Conservation (phyloP, 1,284 basidiomycete genomes). For the Peniophora sp. region DNA sequence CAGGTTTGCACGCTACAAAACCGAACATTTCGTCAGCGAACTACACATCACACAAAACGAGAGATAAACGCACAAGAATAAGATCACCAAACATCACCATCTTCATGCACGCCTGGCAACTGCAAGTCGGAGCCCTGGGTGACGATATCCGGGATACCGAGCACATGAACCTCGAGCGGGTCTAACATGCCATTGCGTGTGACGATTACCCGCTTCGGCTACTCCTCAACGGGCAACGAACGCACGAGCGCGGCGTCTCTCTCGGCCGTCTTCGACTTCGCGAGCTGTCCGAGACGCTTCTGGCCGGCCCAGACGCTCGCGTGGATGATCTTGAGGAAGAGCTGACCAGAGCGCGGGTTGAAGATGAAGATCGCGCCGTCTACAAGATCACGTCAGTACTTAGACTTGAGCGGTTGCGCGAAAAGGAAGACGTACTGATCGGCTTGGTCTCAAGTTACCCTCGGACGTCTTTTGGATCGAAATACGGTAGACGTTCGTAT, state of each 20-base stretch:
- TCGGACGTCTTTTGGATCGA: constrained; percentile 99
- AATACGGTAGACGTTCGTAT: constrained; percentile 99
- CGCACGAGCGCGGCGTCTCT: constrained; percentile 98
- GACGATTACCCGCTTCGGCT: constrained; percentile 99
- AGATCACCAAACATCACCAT: constrained; percentile 99
- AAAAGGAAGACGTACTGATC: constrained; percentile 60
- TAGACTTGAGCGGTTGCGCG: neutral
- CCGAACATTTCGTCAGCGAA: constrained; percentile 5
- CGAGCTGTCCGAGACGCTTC: constrained; percentile 98
- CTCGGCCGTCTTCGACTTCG: constrained; percentile 99
- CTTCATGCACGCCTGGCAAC: constrained; percentile 97
- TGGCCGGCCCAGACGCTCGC: constrained; percentile 99
- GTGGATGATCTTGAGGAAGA: constrained; percentile 99
- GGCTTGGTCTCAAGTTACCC: constrained; percentile 99
- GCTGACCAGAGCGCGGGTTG: constrained; percentile 96
- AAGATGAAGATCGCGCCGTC: constrained; percentile 99
- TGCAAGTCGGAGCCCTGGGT: constrained; percentile 99
- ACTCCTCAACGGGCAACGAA: constrained; percentile 96
- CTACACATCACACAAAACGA: neutral
- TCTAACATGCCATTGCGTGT: constrained; percentile 99
- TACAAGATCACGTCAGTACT: constrained; percentile 16
- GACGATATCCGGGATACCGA: constrained; percentile 99
- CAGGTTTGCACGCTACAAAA: constrained; percentile 74
- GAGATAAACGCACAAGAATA: constrained; percentile 59
- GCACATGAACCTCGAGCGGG: constrained; percentile 95